These are phyloP conservation scores for Tricholomella constricta DNA, from an alignment of 768 basidiomycete species.

Conservation along the genomic window DNA sequence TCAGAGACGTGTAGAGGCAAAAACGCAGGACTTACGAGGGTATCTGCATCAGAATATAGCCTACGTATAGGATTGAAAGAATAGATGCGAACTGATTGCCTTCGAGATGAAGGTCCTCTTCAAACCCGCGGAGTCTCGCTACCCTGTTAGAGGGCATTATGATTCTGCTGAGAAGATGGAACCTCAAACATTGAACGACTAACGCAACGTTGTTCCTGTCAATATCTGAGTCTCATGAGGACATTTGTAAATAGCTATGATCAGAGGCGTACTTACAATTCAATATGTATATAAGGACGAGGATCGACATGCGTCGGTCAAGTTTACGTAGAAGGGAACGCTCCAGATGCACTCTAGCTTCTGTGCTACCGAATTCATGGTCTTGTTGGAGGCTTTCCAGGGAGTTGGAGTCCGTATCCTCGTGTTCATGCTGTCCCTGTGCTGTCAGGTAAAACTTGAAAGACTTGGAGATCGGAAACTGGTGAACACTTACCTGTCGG, in stretches of 20 bases:
- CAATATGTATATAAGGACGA: conserved; percentile 53
- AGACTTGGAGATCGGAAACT: neutral
- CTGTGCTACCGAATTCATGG: conserved; percentile 48
- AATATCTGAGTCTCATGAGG: conserved; percentile 41
- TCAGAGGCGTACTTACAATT: conserved; percentile 40
- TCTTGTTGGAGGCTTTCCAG: conserved; percentile 1
- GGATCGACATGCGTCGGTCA: conserved; percentile 56
- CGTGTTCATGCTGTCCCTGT: neutral
- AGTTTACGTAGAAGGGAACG: conserved; percentile 55
- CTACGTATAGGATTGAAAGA: conserved; percentile 68
- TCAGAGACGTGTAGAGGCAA: neutral
- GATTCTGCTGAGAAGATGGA: neutral
- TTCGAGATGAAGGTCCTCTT: conserved; percentile 62
- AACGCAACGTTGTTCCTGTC: conserved; percentile 72
- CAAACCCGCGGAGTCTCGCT: conserved; percentile 72
- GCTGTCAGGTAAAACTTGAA: neutral
- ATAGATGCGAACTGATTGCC: conserved; percentile 68
- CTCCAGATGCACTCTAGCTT: conserved; percentile 49
- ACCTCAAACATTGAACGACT: neutral
- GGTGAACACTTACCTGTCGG: conserved; percentile 1
- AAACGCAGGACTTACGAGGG: conserved; percentile 55
- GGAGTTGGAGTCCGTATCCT: neutral
- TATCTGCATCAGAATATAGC: conserved; percentile 80
- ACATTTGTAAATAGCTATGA: neutral
- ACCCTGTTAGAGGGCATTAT: conserved; percentile 43